Evolutionary conservation across 139 green algal genomes (phyloP), one percentile per base, ranked within the genome.

Genomic region (Monoraphidium neglectum): DNA sequence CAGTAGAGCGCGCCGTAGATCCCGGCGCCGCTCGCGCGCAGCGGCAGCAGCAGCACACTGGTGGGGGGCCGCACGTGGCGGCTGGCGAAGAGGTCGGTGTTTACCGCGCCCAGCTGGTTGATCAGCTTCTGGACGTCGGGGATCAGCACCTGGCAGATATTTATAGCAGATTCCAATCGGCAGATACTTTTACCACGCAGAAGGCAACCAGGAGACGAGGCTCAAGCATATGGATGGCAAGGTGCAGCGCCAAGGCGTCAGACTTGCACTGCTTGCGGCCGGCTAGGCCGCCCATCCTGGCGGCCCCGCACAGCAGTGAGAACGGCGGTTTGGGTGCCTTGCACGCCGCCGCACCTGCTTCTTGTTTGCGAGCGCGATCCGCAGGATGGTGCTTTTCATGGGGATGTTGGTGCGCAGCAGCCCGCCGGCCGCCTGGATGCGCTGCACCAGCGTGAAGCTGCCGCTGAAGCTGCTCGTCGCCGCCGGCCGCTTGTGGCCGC

Each of bases 121-220:
- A 90, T 87, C 18, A 90, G 77, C 80, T 88, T 88, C 64, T 90
- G 86, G 13, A 90, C 86, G 35, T 90, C 86, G 24, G 86, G 86
- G 47, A 90, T 88, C 72, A 90, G 83, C 49, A 90, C 82, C 84
- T 88, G 79, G 30, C 3, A 16, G 33, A 5, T n/a, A 8, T n/a
- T n/a, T n/a, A n/a, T n/a, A n/a, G n/a, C n/a, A n/a, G n/a, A n/a
- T n/a, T n/a, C n/a, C n/a, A n/a, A n/a, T n/a, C n/a, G n/a, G n/a
- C n/a, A n/a, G n/a, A n/a, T n/a, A n/a, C n/a, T n/a, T n/a, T n/a
- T n/a, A n/a, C n/a, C n/a, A n/a, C n/a, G n/a, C n/a, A n/a, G n/a
- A n/a, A n/a, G n/a, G n/a, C n/a, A n/a, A n/a, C n/a, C n/a, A n/a
- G n/a, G n/a, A n/a, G n/a, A n/a, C n/a, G n/a, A n/a, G n/a, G n/a